A percentile compares a stretch with the other conserved stretches of the same genome.
Evolutionary conservation across 257 asterid species (phyloP).

Genomic region (Handroanthus guayacan): DNA sequence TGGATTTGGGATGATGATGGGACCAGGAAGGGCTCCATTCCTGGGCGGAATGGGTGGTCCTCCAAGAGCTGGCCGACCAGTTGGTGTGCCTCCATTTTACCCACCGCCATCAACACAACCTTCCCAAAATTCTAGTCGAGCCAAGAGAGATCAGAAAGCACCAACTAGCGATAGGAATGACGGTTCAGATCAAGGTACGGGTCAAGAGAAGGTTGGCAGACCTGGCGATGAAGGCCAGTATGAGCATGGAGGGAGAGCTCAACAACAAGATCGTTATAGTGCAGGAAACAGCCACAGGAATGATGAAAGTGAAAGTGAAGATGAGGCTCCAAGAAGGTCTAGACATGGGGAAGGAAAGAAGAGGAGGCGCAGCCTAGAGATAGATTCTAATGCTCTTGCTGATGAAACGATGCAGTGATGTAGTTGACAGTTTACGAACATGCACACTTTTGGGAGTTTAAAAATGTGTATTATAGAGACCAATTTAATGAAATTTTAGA

Average conservation of each 20-base stretch:
- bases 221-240: conserved; percentile 47
- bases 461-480: background rate
- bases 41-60: conserved; percentile 58
- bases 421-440: conserved; percentile 9
- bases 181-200: conserved; percentile 57
- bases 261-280: conserved; percentile 51
- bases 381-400: conserved; percentile 45
- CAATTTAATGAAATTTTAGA: background rate
- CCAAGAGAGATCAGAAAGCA: conserved; percentile 55
- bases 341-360: conserved; percentile 89
- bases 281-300: conserved; percentile 60
- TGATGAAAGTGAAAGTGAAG: conserved; percentile 85
- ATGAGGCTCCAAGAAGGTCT: conserved; percentile 91
- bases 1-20: conserved; percentile 88
- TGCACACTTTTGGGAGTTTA: background rate
- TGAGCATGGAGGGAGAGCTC: conserved; percentile 52
- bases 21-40: conserved; percentile 81
- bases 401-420: conserved; percentile 40
- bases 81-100: conserved; percentile 46
- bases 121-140: conserved; percentile 50
- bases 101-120: conserved; percentile 53
- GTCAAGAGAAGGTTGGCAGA: conserved; percentile 52
- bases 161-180: conserved; percentile 48
- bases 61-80: conserved; percentile 54
- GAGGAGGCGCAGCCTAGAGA: conserved; percentile 63